phyloP scores from a whole-genome alignment of 2,329 filamentous ascomycete species.

The Neofusicoccum umdonicola region DNA sequence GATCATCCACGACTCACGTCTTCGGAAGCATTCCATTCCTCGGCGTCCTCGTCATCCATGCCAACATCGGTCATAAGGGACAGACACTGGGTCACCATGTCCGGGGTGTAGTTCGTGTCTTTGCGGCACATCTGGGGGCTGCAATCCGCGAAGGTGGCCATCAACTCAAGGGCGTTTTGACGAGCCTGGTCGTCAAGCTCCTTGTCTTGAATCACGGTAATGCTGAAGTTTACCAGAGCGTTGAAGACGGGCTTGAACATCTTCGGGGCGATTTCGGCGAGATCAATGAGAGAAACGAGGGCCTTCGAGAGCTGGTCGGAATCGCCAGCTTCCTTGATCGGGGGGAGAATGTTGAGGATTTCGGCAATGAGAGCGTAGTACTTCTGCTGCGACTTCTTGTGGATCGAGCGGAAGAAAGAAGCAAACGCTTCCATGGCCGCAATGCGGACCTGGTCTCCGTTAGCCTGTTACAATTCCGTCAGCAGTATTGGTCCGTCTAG shows the following conservation, averaged over 20 bases:
- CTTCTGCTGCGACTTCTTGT: conserved; percentile 83
- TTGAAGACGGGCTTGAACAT: conserved; percentile 98
- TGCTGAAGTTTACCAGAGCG: conserved; percentile 86
- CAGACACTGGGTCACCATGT: conserved; percentile 98
- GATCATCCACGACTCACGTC: conserved; percentile 60
- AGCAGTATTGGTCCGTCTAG: conserved; percentile 13
- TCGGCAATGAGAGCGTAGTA: conserved; percentile 86
- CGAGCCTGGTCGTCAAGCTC: conserved; percentile 85
- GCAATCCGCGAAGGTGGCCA: conserved; percentile 97
- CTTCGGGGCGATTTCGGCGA: conserved; percentile 90
- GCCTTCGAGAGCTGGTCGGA: conserved; percentile 89
- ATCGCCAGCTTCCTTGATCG: conserved; percentile 86
- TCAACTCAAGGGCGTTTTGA: conserved; percentile 92
- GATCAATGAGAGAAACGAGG: conserved; percentile 84
- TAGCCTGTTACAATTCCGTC: neutral
- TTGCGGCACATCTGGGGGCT: conserved; percentile 93
- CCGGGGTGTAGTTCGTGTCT: conserved; percentile 82
- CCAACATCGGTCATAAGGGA: conserved; percentile 98
- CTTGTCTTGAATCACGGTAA: conserved; percentile 94
- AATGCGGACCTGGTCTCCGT: conserved; percentile 67
- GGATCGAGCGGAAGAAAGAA: conserved; percentile 88
- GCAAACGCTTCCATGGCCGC: conserved; percentile 96
- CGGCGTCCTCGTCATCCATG: conserved; percentile 87
- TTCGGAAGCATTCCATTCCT: conserved; percentile 89
- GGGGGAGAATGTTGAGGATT: conserved; percentile 89